Percentiles rank a stretch among this genome's conserved stretches.
Conservation (phyloP, 495 filamentous ascomycete species). For the Amniculicola lignicola region DNA sequence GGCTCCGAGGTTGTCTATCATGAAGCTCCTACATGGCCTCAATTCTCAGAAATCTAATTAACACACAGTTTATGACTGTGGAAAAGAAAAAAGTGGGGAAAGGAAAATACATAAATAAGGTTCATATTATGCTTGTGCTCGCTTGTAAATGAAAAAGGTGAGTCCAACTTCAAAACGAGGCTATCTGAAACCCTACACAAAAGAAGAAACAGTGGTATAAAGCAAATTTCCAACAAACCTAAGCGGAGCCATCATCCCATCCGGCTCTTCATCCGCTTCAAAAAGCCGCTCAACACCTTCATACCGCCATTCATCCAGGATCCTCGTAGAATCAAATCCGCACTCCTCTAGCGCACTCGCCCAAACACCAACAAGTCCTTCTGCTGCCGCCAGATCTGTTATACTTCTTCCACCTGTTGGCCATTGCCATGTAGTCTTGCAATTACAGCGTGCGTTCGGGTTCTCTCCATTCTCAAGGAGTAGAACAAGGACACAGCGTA, state of each 20-base stretch:
- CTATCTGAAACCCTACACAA: too few relatives aligned
- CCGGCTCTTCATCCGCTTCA: not conserved
- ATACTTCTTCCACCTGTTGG: not conserved
- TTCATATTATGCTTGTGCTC: too few relatives aligned
- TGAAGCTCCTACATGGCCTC: too few relatives aligned
- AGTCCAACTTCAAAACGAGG: too few relatives aligned
- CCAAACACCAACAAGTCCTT: constrained; percentile 7
- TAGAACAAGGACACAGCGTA: constrained; percentile 1
- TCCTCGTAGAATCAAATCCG: constrained; percentile 2
- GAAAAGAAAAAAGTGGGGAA: too few relatives aligned
- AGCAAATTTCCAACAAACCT: constrained; percentile 1
- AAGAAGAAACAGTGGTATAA: too few relatives aligned
- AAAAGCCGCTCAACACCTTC: not conserved
- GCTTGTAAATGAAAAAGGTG: too few relatives aligned
- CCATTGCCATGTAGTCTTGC: not conserved
- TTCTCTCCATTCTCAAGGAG: constrained; percentile 16
- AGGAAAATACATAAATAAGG: too few relatives aligned
- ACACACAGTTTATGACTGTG: too few relatives aligned
- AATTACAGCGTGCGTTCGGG: constrained; percentile 8
- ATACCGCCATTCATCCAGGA: constrained; percentile 10
- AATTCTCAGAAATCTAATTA: too few relatives aligned
- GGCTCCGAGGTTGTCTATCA: too few relatives aligned
- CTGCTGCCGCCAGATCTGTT: constrained; percentile 2
- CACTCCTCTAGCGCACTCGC: not conserved
- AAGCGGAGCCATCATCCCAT: not conserved